A percentile compares a stretch with the other conserved stretches of the same genome.
These are phyloP conservation scores for Solanum dulcamara DNA, from an alignment of 257 asterid genomes.

Conservation along the genomic window DNA sequence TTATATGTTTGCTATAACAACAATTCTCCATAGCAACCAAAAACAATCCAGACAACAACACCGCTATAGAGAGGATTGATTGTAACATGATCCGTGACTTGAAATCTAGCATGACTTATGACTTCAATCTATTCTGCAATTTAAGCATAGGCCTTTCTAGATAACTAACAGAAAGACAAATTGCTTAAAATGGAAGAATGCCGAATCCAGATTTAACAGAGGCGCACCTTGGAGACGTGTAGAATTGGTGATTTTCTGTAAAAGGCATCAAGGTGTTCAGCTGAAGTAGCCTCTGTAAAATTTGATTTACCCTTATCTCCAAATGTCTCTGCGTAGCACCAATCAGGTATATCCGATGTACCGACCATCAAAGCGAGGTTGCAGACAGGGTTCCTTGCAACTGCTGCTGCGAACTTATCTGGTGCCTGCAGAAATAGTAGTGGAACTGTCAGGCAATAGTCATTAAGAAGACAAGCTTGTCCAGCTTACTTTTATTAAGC, in stretches of 20 bases:
- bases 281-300: conserved; percentile 69
- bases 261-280: conserved; percentile 54
- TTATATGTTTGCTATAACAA: background rate
- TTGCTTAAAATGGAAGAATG: background rate
- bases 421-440: conserved; percentile 52
- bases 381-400: conserved; percentile 88
- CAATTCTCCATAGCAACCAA: background rate
- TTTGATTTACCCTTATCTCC: conserved; percentile 54
- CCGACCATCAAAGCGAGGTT: conserved; percentile 94
- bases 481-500: background rate
- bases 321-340: conserved; percentile 66
- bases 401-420: conserved; percentile 81
- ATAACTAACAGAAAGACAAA: background rate
- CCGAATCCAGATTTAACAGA: background rate
- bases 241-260: conserved; percentile 76
- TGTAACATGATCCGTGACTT: background rate
- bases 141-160: background rate
- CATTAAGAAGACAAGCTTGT: background rate
- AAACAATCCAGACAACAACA: background rate
- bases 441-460: background rate
- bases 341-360: conserved; percentile 85
- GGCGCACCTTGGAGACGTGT: conserved; percentile 60
- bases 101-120: background rate
- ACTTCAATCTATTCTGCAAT: background rate
- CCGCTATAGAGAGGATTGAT: background rate